Evolutionary conservation across 345 rosid genomes (phyloP), one percentile per base, ranked within the genome.

Genomic region (Sonneratia alba): DNA sequence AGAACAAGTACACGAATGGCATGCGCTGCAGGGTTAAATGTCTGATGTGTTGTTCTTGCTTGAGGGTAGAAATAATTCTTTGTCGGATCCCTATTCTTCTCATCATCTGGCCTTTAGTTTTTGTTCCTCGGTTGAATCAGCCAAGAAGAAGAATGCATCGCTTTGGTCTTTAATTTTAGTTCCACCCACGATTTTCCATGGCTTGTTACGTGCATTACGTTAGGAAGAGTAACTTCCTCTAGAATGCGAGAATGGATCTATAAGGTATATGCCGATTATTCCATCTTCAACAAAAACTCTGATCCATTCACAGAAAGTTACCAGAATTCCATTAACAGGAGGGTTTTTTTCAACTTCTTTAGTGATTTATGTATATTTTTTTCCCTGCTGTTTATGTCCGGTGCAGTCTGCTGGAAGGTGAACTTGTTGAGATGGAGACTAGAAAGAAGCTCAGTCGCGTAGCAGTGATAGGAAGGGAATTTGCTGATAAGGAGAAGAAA

Each of bases 381-480:
- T 55, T 55, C 24, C 13, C 22, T 22, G 5, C 32, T 22, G 65
- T 61, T 61, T 57, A 57, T 57, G 6, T 57, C 63, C 10, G 15
- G 7, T 53, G 59, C 59, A 53, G 59, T 53, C 59, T 70, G 63
- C 18, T 92, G 96, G 96, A 92, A 71, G 84, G 78, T 27, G 86
- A 87, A 71, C 86, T 85, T 72, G 77, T 76, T 36, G 82, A 81
- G 66, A 86, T 83, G 75, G 85, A 81, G 69, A 84, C 82, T 89
- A 61, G 24, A 24, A 90, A 89, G 73, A 90, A 81, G 73, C 78
- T 82, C 5, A 83, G 78, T 73, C 86, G 85, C 67, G 79, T 74
- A 72, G 74, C 71, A 5, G 42, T 68, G 59, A 83, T 89, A 92
- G 94, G 96, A 72, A 82, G 86, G 76, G 86, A 87, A 72, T 85